phyloP scores from a whole-genome alignment of 148 eudicot species.

The Fagopyrum tataricum region DNA sequence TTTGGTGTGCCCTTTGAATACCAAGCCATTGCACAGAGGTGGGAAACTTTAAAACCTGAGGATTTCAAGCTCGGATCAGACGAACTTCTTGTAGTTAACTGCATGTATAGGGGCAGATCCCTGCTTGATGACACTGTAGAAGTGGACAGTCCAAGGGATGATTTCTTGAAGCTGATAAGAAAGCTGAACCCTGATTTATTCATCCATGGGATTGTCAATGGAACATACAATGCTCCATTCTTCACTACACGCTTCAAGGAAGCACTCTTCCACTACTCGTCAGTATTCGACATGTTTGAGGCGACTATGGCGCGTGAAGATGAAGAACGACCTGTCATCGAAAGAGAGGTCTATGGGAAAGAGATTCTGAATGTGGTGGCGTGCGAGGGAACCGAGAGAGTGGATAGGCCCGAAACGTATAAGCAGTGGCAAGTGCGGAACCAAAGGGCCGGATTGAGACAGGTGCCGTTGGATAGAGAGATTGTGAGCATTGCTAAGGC shows the following conservation, averaged over 20 bases:
- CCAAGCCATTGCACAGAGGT: conserved; percentile 27
- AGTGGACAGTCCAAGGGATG: conserved; percentile 22
- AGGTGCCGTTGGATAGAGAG: conserved; percentile 14
- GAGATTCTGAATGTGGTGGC: conserved; percentile 15
- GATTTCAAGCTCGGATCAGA: conserved; percentile 31
- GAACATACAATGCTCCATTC: conserved; percentile 15
- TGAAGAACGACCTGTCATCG: conserved; percentile 8
- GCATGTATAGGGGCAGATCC: conserved; percentile 26
- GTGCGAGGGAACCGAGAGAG: conserved; percentile 16
- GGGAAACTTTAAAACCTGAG: conserved; percentile 32
- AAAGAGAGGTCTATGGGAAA: conserved; percentile 13
- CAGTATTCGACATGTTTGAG: conserved; percentile 15
- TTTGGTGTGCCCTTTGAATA: conserved; percentile 45
- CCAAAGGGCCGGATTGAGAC: conserved; percentile 11
- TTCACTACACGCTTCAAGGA: conserved; percentile 18
- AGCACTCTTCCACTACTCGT: conserved; percentile 15
- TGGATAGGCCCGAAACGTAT: conserved; percentile 20
- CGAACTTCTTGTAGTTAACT: conserved; percentile 41
- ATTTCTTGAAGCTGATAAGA: conserved; percentile 18
- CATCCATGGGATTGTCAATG: conserved; percentile 20
- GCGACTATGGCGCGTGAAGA: conserved; percentile 19
- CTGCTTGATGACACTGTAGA: conserved; percentile 35
- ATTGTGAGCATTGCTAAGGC: conserved; percentile 4
- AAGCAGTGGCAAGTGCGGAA: conserved; percentile 17
- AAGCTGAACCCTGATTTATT: conserved; percentile 18